Conservation (phyloP, 345 rosid species). For the Durio zibethinus region DNA sequence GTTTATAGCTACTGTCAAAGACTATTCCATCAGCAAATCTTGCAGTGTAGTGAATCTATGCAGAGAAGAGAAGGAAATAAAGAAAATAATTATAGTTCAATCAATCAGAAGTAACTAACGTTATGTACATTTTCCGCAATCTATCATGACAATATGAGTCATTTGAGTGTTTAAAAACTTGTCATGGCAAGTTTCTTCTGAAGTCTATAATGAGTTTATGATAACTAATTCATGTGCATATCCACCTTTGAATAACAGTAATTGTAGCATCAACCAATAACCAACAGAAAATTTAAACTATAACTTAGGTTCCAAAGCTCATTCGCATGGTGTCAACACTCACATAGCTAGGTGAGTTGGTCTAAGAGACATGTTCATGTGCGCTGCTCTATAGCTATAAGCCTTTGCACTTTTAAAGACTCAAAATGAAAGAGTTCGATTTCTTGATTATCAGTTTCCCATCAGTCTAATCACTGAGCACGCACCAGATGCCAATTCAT, state of each 20-base stretch:
- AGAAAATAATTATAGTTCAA: not conserved
- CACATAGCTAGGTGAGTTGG: not conserved
- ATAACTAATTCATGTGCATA: not conserved
- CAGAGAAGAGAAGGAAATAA: not conserved
- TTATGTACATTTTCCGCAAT: not conserved
- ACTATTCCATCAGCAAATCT: constrained; percentile 85
- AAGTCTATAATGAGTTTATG: not conserved
- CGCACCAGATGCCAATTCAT: not conserved
- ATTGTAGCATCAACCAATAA: constrained; percentile 1
- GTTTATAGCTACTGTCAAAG: constrained; percentile 93
- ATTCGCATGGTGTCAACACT: not conserved
- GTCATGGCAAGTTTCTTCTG: not conserved
- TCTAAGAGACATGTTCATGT: not conserved
- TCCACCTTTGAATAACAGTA: not conserved
- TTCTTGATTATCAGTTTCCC: not conserved
- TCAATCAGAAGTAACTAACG: not conserved
- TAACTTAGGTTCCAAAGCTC: not conserved
- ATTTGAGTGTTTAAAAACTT: not conserved
- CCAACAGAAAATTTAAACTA: not conserved
- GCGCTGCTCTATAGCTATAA: not conserved
- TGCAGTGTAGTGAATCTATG: constrained; percentile 83
- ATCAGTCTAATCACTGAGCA: not conserved
- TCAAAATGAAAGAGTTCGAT: not conserved
- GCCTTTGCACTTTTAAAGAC: not conserved
- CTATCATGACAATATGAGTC: not conserved